phyloP scores from a whole-genome alignment of 2,329 filamentous ascomycete species.

The Amauroascus verrucosus region DNA sequence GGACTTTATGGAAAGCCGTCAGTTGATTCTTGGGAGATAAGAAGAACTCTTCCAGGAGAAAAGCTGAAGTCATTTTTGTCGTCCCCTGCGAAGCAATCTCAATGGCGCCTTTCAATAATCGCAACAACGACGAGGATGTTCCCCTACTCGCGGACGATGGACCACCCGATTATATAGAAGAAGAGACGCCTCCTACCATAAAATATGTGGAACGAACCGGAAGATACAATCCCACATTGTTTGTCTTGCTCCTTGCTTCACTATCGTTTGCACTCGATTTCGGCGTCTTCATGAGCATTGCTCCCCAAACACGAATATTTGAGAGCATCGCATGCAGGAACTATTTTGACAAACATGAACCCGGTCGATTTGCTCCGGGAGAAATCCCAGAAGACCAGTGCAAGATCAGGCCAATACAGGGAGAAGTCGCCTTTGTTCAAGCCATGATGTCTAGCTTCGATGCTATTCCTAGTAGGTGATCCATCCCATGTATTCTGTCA shows the following conservation, averaged over 20 bases:
- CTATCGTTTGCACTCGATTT: slow-evolving; percentile 13
- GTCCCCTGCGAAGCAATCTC: neutral
- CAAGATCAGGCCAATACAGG: slow-evolving; percentile 41
- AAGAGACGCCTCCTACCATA: neutral
- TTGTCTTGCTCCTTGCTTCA: slow-evolving; percentile 12
- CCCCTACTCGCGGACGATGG: slow-evolving; percentile 6
- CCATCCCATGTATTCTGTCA: too few relatives aligned
- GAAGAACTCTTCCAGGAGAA: neutral
- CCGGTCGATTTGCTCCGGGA: slow-evolving; percentile 35
- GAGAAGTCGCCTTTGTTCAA: slow-evolving; percentile 42
- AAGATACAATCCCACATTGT: slow-evolving; percentile 10
- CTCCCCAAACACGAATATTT: slow-evolving; percentile 35
- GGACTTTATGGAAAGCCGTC: too few relatives aligned
- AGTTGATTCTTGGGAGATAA: neutral
- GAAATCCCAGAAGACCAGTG: slow-evolving; percentile 40
- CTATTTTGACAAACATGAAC: slow-evolving; percentile 36
- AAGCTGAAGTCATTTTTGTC: neutral
- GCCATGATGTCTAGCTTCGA: slow-evolving; percentile 43
- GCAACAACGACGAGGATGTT: slow-evolving; percentile 4
- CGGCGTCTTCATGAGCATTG: slow-evolving; percentile 11
- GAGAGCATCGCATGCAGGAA: slow-evolving; percentile 41
- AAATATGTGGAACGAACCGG: neutral
- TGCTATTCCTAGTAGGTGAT: slow-evolving; percentile 29
- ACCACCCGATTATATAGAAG: neutral
- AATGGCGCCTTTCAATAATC: neutral